phyloP scores from a whole-genome alignment of 2,329 filamentous ascomycete genomes.

The Pseudonectria buxi region DNA sequence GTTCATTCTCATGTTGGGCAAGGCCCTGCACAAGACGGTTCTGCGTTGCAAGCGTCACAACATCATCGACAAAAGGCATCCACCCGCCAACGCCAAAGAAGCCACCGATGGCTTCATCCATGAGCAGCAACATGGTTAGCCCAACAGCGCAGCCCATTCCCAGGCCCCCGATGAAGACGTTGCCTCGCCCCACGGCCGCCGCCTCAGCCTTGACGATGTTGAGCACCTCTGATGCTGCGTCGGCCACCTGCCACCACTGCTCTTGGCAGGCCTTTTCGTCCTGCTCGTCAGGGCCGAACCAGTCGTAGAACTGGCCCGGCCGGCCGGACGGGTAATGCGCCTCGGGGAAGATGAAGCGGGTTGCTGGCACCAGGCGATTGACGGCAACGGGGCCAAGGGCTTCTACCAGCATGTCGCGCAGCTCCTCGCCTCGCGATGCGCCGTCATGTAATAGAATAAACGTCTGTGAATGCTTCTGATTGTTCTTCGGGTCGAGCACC shows the following conservation, averaged over 20 bases:
- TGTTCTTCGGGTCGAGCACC: too few species aligned
- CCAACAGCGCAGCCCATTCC: slow-evolving; percentile 3
- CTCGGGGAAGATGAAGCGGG: too few species aligned
- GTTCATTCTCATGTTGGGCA: too few species aligned
- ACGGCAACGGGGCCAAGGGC: too few species aligned
- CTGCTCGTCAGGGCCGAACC: neutral
- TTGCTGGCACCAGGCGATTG: too few species aligned
- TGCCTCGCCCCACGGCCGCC: neutral
- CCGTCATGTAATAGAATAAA: too few species aligned
- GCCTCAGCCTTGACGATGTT: slow-evolving; percentile 2
- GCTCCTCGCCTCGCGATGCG: too few species aligned
- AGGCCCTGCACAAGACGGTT: too few species aligned
- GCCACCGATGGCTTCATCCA: neutral
- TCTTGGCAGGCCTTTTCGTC: neutral
- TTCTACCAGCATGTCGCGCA: too few species aligned
- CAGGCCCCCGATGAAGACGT: slow-evolving; percentile 6
- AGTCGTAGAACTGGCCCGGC: too few species aligned
- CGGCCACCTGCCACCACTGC: neutral
- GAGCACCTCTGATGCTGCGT: neutral
- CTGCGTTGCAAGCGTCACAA: slow-evolving; percentile 1
- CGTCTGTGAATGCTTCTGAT: too few species aligned
- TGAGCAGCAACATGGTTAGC: slow-evolving; percentile 2
- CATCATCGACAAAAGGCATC: slow-evolving; percentile 4
- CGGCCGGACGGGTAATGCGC: too few species aligned
- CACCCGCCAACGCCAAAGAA: slow-evolving; percentile 5